Evolutionary conservation across 1,284 basidiomycete genomes (phyloP).

Genomic region (Ceratobasidium sp.): DNA sequence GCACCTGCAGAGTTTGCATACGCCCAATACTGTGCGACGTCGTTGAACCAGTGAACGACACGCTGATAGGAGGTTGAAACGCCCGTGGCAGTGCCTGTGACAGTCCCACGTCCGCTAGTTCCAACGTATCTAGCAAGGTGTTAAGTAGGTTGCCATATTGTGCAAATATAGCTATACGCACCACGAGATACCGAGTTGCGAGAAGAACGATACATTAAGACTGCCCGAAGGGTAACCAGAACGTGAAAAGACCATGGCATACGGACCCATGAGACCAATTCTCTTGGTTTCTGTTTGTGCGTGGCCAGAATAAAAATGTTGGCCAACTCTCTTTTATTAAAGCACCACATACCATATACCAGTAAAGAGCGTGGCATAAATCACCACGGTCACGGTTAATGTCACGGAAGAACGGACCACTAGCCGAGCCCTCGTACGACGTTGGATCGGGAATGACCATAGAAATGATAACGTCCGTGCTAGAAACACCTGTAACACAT

Average conservation of each 20-base stretch:
- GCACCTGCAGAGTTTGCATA: slow-evolving; percentile 55
- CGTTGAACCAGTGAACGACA: slow-evolving; percentile 46
- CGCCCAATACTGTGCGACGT: slow-evolving; percentile 62
- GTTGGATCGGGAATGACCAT: slow-evolving; percentile 44
- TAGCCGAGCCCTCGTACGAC: slow-evolving; percentile 35
- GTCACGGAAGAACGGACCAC: slow-evolving; percentile 45
- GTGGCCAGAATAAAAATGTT: slow-evolving; percentile 38
- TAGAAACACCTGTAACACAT: slow-evolving; percentile 20
- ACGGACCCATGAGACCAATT: slow-evolving; percentile 37
- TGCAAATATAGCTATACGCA: not conserved
- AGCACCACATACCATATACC: slow-evolving; percentile 34
- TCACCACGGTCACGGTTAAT: slow-evolving; percentile 35
- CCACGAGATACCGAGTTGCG: slow-evolving; percentile 59
- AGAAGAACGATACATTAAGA: slow-evolving; percentile 61
- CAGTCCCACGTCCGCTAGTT: slow-evolving; percentile 60
- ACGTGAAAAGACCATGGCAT: slow-evolving; percentile 40
- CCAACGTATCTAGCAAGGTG: slow-evolving; percentile 54
- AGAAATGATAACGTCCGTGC: slow-evolving; percentile 40
- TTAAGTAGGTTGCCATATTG: not conserved
- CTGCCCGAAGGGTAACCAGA: slow-evolving; percentile 30
- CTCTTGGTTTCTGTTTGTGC: slow-evolving; percentile 43
- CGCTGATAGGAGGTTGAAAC: slow-evolving; percentile 50
- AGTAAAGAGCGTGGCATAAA: slow-evolving; percentile 43
- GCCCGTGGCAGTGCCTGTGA: slow-evolving; percentile 60
- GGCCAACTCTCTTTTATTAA: not conserved